Percentiles rank a stretch among this genome's conserved stretches.
phyloP scores from a whole-genome alignment of 129 eudicot species.

The Logfia minima region DNA sequence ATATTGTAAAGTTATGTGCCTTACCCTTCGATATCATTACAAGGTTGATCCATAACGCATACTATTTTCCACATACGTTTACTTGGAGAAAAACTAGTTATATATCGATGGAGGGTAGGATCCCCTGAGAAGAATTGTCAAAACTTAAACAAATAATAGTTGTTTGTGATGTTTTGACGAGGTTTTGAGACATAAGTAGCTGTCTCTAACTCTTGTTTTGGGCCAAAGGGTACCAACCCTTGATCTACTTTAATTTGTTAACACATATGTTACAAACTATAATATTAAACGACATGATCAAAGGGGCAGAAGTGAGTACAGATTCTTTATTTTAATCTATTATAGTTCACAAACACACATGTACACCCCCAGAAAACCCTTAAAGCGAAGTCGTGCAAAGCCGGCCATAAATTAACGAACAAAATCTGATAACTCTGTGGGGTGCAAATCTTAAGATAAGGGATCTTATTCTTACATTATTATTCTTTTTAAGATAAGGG shows the following conservation, averaged over 20 bases:
- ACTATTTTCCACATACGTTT: constrained; percentile 29
- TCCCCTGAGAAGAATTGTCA: background rate
- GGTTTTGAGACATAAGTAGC: constrained; percentile 29
- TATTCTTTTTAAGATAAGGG: constrained; percentile 15
- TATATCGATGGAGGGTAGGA: constrained; percentile 12
- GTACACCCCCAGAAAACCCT: constrained; percentile 8
- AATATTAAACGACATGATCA: constrained; percentile 6
- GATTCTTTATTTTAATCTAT: constrained; percentile 3
- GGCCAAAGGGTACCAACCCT: constrained; percentile 27
- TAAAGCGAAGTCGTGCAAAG: constrained; percentile 39
- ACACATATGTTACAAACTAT: background rate
- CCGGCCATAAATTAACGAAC: constrained; percentile 48
- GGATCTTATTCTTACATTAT: constrained; percentile 32
- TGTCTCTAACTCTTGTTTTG: constrained; percentile 38
- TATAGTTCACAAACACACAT: constrained; percentile 17
- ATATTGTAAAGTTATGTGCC: too few species aligned
- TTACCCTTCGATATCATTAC: constrained; percentile 2
- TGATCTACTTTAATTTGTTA: constrained; percentile 1
- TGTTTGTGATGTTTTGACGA: constrained; percentile 16
- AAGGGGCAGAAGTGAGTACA: constrained; percentile 9
- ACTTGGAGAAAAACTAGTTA: constrained; percentile 7
- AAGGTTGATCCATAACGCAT: constrained; percentile 17
- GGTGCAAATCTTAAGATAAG: constrained; percentile 34
- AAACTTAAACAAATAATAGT: constrained; percentile 1
- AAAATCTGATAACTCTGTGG: constrained; percentile 34